These are phyloP conservation scores for Ilyonectria sp. DNA, from an alignment of 2,329 filamentous ascomycete species.

Conservation along the genomic window DNA sequence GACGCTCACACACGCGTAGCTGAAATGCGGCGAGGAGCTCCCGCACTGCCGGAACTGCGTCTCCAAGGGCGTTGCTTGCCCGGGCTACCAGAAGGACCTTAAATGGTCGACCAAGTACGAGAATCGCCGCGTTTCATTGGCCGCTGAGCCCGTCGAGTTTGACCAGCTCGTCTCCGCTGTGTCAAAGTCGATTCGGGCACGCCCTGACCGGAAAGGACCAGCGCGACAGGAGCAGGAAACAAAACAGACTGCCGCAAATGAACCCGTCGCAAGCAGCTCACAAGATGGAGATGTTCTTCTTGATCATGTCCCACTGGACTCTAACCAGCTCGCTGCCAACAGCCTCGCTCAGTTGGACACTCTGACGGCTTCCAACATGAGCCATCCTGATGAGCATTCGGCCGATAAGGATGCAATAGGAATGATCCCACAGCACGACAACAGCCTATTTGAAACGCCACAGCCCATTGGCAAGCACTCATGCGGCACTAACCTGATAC, in stretches of 20 bases:
- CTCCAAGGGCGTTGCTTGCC: slow-evolving; percentile 41
- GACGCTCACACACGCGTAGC: slow-evolving; percentile 25
- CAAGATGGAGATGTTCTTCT: neutral
- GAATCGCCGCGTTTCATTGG: slow-evolving; percentile 1
- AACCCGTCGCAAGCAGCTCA: neutral
- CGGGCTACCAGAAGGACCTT: slow-evolving; percentile 40
- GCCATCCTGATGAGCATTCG: neutral
- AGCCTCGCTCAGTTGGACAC: neutral
- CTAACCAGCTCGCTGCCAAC: neutral
- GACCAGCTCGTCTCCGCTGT: slow-evolving; percentile 21
- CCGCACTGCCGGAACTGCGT: slow-evolving; percentile 43
- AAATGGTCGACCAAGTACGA: slow-evolving; percentile 45
- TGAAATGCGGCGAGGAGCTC: slow-evolving; percentile 47
- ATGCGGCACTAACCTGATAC: too few species aligned
- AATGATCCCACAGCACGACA: neutral
- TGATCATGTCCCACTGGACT: neutral
- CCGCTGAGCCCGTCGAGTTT: slow-evolving; percentile 27
- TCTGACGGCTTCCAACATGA: neutral
- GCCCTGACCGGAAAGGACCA: neutral
- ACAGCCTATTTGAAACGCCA: neutral
- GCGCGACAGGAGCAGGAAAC: neutral
- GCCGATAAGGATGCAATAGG: neutral
- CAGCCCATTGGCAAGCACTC: neutral
- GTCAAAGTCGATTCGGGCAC: slow-evolving; percentile 9
- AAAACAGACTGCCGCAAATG: neutral